Percentiles rank a stretch among this genome's conserved stretches.
Conservation (phyloP, 768 basidiomycete species). For the Boletus vinaceobasis region DNA sequence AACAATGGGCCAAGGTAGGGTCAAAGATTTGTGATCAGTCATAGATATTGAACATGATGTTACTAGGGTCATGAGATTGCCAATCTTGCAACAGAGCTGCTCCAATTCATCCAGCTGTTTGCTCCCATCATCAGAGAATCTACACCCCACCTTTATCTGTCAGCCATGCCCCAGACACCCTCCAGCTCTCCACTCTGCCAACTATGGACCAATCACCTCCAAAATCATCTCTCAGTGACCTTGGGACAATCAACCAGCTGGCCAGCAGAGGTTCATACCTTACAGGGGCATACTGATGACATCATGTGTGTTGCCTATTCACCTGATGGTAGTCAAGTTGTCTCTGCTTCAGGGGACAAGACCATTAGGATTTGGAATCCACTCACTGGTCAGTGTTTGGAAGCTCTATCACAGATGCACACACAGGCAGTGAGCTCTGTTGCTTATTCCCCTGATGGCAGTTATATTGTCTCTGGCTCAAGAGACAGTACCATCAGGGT, state of each 20-base stretch:
- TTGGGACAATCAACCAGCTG: conserved; percentile 8
- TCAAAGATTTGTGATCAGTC: background rate
- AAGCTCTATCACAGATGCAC: conserved; percentile 18
- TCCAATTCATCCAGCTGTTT: conserved; percentile 32
- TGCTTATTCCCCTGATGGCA: conserved; percentile 22
- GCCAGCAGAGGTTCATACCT: conserved; percentile 16
- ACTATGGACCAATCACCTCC: conserved; percentile 20
- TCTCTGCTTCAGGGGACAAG: conserved; percentile 18
- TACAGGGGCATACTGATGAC: conserved; percentile 12
- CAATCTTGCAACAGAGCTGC: conserved; percentile 23
- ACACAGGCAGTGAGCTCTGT: conserved; percentile 14
- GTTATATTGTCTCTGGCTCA: conserved; percentile 24
- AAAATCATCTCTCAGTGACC: conserved; percentile 11
- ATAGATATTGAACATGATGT: background rate
- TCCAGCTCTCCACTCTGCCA: conserved; percentile 20
- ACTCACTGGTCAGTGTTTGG: conserved; percentile 10
- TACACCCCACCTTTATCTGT: conserved; percentile 38
- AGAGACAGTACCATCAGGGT: conserved; percentile 22
- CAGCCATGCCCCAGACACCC: conserved; percentile 36
- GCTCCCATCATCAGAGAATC: conserved; percentile 27
- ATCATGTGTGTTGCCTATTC: conserved; percentile 6
- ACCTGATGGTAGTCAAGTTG: conserved; percentile 17
- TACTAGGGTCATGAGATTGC: conserved; percentile 12
- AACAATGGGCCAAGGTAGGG: conserved; percentile 19
- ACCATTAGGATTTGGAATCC: conserved; percentile 26